phyloP scores from a whole-genome alignment of 805 yeast genomes.

The Pichia deserticola region DNA sequence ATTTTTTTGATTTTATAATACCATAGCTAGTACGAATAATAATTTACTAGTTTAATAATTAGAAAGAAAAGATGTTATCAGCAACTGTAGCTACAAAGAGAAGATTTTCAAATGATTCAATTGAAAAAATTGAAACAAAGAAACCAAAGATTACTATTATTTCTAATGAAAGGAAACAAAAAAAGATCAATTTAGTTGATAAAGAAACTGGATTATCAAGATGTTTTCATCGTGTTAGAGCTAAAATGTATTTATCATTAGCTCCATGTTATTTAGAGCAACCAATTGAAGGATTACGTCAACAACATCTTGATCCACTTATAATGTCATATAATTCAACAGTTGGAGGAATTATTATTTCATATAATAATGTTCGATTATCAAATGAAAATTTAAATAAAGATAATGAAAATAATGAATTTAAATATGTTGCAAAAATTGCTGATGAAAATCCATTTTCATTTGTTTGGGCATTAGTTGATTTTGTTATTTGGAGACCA shows the following conservation, averaged over 20 bases:
- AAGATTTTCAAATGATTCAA: background rate
- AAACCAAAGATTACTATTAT: background rate
- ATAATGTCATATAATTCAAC: slow-evolving; percentile 72
- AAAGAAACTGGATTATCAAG: slow-evolving; percentile 42
- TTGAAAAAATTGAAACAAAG: background rate
- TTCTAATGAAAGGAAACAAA: background rate
- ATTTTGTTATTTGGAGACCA: slow-evolving; percentile 85
- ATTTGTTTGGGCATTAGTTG: slow-evolving; percentile 79
- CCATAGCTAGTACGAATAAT: too few relatives aligned
- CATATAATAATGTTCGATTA: slow-evolving; percentile 61
- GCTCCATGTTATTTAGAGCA: slow-evolving; percentile 72
- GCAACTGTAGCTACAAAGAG: background rate
- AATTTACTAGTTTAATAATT: too few relatives aligned
- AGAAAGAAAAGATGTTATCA: background rate
- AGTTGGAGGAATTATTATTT: slow-evolving; percentile 76
- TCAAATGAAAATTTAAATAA: slow-evolving; percentile 33
- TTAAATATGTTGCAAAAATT: slow-evolving; percentile 52
- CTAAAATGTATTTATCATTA: slow-evolving; percentile 69
- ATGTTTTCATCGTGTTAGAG: slow-evolving; percentile 57
- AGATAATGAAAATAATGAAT: slow-evolving; percentile 32
- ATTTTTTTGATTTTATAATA: too few relatives aligned
- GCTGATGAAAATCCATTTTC: slow-evolving; percentile 80
- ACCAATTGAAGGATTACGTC: slow-evolving; percentile 73
- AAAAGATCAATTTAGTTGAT: slow-evolving; percentile 15
- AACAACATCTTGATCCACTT: slow-evolving; percentile 86